These are phyloP conservation scores for Tulasnella sp. DNA, from an alignment of 768 basidiomycete species.

Conservation along the genomic window DNA sequence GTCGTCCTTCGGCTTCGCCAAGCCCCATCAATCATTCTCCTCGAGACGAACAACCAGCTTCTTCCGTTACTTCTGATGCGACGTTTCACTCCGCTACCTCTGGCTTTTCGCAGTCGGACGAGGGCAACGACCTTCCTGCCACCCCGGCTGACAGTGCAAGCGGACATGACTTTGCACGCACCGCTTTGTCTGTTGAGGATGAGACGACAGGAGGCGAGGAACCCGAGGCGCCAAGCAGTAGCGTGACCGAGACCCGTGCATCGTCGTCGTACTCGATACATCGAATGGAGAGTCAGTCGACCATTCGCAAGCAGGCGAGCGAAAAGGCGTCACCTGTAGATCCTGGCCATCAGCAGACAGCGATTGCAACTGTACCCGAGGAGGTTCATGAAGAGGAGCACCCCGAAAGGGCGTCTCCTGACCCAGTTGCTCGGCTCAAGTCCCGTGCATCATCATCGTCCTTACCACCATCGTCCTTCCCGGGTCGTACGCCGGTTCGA, in stretches of 20 bases:
- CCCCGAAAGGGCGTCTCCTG: neutral
- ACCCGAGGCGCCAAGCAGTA: neutral
- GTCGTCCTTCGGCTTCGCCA: neutral
- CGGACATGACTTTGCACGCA: slow-evolving; percentile 15
- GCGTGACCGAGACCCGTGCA: neutral
- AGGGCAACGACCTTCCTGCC: slow-evolving; percentile 21
- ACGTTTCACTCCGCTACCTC: slow-evolving; percentile 20
- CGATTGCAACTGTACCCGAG: slow-evolving; percentile 16
- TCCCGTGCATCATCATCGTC: slow-evolving; percentile 15
- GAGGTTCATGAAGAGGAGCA: neutral
- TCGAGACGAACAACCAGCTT: slow-evolving; percentile 17
- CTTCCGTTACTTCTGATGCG: slow-evolving; percentile 15
- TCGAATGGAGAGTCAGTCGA: slow-evolving; percentile 26
- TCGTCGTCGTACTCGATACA: too few species aligned
- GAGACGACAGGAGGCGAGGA: neutral
- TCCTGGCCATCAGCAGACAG: neutral
- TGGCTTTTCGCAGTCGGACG: slow-evolving; percentile 19
- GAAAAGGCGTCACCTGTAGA: slow-evolving; percentile 11
- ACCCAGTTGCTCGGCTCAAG: neutral
- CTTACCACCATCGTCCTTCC: slow-evolving; percentile 42
- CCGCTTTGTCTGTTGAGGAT: slow-evolving; percentile 1
- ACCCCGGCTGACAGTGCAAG: slow-evolving; percentile 24
- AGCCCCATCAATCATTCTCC: slow-evolving; percentile 14
- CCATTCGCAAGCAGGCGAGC: slow-evolving; percentile 22
- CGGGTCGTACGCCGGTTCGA: slow-evolving; percentile 79